Conservation (phyloP, 139 green algal species). For the Pycnococcus provasolii region DNA sequence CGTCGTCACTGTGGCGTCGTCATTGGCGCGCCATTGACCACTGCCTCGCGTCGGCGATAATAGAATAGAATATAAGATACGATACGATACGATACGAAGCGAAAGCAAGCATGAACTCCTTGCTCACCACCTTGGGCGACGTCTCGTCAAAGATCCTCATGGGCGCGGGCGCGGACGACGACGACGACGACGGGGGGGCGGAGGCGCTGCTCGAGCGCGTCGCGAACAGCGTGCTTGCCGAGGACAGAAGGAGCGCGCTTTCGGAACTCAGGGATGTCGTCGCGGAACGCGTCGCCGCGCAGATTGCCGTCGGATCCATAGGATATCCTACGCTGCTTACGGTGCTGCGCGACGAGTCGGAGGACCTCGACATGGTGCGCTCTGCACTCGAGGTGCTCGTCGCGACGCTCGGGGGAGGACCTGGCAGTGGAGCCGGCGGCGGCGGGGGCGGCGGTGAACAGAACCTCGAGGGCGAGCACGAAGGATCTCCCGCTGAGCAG, state of each 20-base stretch:
- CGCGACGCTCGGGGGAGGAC: conserved; percentile 16
- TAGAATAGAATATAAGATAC: too few relatives aligned
- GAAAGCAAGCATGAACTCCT: too few relatives aligned
- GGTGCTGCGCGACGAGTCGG: conserved; percentile 56
- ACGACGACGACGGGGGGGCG: conserved; percentile 48
- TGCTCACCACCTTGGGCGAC: not conserved
- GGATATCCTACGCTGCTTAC: conserved; percentile 56
- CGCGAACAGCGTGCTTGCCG: conserved; percentile 50
- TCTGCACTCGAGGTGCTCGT: conserved; percentile 67
- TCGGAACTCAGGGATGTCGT: conserved; percentile 33
- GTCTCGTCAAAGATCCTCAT: conserved; percentile 21
- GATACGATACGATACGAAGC: too few relatives aligned
- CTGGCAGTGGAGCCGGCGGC: not conserved
- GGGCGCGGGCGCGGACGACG: not conserved
- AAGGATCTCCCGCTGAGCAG: not conserved
- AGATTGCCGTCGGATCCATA: conserved; percentile 59
- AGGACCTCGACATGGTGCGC: conserved; percentile 66
- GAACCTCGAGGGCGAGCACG: not conserved
- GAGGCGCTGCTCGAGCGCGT: conserved; percentile 65
- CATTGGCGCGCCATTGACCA: too few relatives aligned
- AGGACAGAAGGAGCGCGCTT: conserved; percentile 62
- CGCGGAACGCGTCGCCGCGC: conserved; percentile 36
- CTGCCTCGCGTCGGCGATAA: too few relatives aligned
- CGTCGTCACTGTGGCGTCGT: too few relatives aligned
- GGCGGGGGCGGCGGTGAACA: not conserved